Evolutionary conservation across 768 basidiomycete species (phyloP).

Genomic region (Leucocoprinus leucothites): DNA sequence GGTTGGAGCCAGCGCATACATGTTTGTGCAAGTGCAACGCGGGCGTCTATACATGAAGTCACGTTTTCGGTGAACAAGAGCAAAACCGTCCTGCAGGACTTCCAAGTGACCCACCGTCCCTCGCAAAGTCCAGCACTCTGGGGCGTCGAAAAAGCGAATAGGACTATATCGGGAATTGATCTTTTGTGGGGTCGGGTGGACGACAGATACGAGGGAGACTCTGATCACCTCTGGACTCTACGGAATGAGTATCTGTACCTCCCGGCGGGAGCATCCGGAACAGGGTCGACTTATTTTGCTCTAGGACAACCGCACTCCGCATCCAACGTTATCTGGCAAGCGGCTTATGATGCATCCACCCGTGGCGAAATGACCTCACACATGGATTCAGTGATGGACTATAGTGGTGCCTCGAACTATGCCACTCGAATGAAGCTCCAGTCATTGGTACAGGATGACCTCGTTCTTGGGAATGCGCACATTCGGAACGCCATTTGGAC

Average conservation of each 20-base stretch:
- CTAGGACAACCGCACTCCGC: background rate
- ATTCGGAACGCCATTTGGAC: conserved; percentile 3
- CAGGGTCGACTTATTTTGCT: background rate
- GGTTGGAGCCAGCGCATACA: conserved; percentile 19
- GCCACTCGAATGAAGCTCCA: background rate
- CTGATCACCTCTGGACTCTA: background rate
- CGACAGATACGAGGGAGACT: background rate
- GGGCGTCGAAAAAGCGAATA: conserved; percentile 1
- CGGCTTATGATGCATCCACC: background rate
- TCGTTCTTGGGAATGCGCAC: background rate
- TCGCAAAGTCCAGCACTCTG: background rate
- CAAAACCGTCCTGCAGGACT: background rate
- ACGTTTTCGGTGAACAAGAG: background rate
- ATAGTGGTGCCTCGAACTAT: background rate
- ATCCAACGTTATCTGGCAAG: background rate
- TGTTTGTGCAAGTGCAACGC: conserved; percentile 16
- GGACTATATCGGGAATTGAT: background rate
- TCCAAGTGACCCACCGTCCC: background rate
- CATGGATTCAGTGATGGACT: background rate
- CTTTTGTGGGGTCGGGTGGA: background rate
- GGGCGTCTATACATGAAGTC: background rate
- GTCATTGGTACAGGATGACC: background rate
- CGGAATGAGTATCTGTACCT: background rate
- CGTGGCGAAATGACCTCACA: no score
- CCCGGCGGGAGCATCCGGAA: background rate